Evolutionary conservation across 2,329 filamentous ascomycete genomes (phyloP).

Genomic region (Ophiosphaerella korrae): DNA sequence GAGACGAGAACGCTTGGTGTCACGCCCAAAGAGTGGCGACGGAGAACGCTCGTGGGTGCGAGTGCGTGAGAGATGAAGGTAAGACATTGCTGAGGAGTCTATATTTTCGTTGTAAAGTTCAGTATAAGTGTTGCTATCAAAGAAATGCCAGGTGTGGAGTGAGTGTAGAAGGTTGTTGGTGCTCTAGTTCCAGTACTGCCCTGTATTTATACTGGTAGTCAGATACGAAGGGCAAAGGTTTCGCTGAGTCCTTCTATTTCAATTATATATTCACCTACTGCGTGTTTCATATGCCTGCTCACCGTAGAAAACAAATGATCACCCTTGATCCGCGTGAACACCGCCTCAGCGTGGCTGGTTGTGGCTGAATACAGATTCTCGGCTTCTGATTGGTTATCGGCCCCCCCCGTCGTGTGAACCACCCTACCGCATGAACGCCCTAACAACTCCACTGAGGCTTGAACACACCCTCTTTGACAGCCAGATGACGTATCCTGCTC

Average conservation of each 20-base stretch:
- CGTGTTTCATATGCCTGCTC: too few species aligned
- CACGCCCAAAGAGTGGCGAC: slow-evolving; percentile 24
- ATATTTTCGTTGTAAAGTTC: too few species aligned
- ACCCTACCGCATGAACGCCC: slow-evolving; percentile 8
- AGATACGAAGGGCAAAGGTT: too few species aligned
- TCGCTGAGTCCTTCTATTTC: too few species aligned
- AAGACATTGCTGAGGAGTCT: slow-evolving; percentile 26
- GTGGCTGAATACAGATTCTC: not conserved
- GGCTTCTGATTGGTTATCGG: slow-evolving; percentile 5
- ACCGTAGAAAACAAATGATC: too few species aligned
- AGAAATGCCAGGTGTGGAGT: too few species aligned
- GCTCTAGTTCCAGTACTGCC: too few species aligned
- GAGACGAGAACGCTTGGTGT: slow-evolving; percentile 31
- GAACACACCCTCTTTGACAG: not conserved
- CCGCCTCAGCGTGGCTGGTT: not conserved
- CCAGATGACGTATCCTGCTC: slow-evolving; percentile 3
- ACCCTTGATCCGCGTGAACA: too few species aligned
- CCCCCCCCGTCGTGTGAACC: not conserved
- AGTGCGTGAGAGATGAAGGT: slow-evolving; percentile 25
- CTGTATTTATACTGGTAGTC: too few species aligned
- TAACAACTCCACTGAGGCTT: slow-evolving; percentile 1
- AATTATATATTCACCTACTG: too few species aligned
- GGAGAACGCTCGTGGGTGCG: slow-evolving; percentile 27
- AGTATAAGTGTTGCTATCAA: too few species aligned
- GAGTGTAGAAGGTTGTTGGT: too few species aligned